These are phyloP conservation scores for Leccinum aurantiacum DNA, from an alignment of 768 basidiomycete genomes.

Conservation along the genomic window DNA sequence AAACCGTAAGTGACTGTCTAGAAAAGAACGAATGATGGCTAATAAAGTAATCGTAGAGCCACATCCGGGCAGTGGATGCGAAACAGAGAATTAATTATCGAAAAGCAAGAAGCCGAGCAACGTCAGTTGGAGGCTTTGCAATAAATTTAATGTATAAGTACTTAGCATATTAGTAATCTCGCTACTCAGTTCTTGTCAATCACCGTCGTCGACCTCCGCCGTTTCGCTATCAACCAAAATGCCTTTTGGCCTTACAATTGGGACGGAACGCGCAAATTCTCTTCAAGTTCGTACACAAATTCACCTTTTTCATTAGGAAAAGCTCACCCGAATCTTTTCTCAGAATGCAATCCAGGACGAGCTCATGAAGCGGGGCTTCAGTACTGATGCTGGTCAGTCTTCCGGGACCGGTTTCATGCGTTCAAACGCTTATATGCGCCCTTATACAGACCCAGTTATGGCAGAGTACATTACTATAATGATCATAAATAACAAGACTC, in stretches of 20 bases:
- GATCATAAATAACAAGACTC: conserved; percentile 90
- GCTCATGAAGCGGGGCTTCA: conserved; percentile 71
- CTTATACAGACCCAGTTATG: conserved; percentile 74
- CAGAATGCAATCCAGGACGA: conserved; percentile 82
- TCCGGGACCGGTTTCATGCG: conserved; percentile 5
- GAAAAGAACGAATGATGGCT: not conserved
- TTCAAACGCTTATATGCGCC: conserved; percentile 10
- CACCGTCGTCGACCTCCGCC: conserved; percentile 24
- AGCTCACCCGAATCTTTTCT: conserved; percentile 16
- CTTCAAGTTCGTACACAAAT: conserved; percentile 54
- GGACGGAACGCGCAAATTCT: conserved; percentile 70
- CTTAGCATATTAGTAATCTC: conserved; percentile 31
- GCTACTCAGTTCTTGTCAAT: conserved; percentile 25
- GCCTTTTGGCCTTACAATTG: conserved; percentile 76
- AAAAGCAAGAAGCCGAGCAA: conserved; percentile 16
- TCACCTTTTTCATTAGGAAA: conserved; percentile 11
- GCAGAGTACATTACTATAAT: conserved; percentile 94
- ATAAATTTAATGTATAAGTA: conserved; percentile 2
- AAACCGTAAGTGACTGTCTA: conserved; percentile 5
- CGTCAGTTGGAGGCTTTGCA: conserved; percentile 7
- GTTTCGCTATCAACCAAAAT: conserved; percentile 37
- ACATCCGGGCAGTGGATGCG: conserved; percentile 5
- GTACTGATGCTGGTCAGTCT: conserved; percentile 66
- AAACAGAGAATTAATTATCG: conserved; percentile 13
- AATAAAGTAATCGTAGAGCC: not conserved